Conservation (phyloP, 352 stramenopile species). For the Phytophthora sp. region DNA sequence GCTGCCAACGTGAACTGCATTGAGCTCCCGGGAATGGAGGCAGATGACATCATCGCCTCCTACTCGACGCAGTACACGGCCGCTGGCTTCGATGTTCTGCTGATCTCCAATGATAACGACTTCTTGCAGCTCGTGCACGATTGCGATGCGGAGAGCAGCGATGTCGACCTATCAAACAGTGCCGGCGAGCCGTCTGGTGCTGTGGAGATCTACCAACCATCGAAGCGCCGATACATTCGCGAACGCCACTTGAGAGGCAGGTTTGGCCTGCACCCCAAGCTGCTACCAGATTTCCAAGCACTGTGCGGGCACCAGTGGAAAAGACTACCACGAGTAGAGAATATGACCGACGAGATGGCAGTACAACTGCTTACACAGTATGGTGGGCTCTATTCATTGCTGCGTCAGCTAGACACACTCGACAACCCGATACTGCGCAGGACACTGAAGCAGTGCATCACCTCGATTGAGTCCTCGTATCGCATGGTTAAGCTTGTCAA, state of each 20-base stretch:
- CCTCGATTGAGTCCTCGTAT: slow-evolving; percentile 78
- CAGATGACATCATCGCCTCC: slow-evolving; percentile 73
- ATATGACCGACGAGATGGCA: slow-evolving; percentile 62
- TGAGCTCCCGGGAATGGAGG: slow-evolving; percentile 53
- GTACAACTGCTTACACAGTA: slow-evolving; percentile 72
- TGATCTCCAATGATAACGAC: slow-evolving; percentile 79
- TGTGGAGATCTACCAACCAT: slow-evolving; percentile 81
- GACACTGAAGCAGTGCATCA: slow-evolving; percentile 78
- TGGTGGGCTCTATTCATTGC: slow-evolving; percentile 53
- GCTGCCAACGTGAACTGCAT: slow-evolving; percentile 55
- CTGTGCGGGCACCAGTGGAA: slow-evolving; percentile 76
- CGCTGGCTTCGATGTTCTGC: slow-evolving; percentile 57
- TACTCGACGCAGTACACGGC: slow-evolving; percentile 51
- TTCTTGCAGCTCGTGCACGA: slow-evolving; percentile 65
- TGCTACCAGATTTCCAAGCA: slow-evolving; percentile 70
- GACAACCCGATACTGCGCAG: slow-evolving; percentile 53
- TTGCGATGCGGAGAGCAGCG: background rate
- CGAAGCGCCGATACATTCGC: slow-evolving; percentile 68
- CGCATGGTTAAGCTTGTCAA: slow-evolving; percentile 73
- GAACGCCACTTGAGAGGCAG: slow-evolving; percentile 66
- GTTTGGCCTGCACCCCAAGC: slow-evolving; percentile 51
- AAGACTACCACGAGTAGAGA: slow-evolving; percentile 61
- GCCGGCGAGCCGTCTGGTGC: slow-evolving; percentile 1
- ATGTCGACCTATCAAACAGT: background rate
- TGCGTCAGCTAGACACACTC: slow-evolving; percentile 71